phyloP scores from a whole-genome alignment of 1,284 basidiomycete genomes.

The Malassezia equina region DNA sequence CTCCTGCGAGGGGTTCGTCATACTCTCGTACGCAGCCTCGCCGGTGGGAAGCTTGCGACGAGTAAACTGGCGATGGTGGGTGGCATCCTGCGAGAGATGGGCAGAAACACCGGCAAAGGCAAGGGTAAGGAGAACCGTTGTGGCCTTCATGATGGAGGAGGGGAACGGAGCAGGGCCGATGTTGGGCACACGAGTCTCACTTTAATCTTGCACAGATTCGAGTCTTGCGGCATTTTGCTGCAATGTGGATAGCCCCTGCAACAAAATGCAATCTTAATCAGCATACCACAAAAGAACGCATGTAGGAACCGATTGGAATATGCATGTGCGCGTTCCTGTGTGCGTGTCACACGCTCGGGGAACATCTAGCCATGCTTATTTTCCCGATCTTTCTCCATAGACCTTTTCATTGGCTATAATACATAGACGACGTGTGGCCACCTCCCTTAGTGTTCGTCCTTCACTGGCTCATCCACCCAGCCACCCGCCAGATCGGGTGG shows the following conservation, averaged over 20 bases:
- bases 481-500: constrained; percentile 79
- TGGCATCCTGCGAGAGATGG: neutral
- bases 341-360: neutral
- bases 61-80: neutral
- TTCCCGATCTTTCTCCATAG: neutral
- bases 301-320: neutral
- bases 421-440: neutral
- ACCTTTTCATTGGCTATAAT: neutral
- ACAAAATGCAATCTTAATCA: neutral
- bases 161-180: no score
- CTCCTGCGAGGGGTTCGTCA: neutral
- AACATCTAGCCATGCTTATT: neutral
- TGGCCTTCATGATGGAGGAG: neutral
- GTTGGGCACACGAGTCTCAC: no score
- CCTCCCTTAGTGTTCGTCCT: neutral
- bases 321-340: neutral
- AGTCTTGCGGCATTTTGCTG: neutral
- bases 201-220: neutral
- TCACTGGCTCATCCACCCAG: constrained; percentile 58
- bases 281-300: neutral
- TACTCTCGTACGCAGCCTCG: neutral
- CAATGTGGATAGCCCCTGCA: neutral
- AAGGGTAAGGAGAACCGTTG: neutral
- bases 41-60: neutral
- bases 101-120: neutral